These are phyloP conservation scores for Pyrus bretschneideri DNA, from an alignment of 306 rosid genomes.

Conservation along the genomic window DNA sequence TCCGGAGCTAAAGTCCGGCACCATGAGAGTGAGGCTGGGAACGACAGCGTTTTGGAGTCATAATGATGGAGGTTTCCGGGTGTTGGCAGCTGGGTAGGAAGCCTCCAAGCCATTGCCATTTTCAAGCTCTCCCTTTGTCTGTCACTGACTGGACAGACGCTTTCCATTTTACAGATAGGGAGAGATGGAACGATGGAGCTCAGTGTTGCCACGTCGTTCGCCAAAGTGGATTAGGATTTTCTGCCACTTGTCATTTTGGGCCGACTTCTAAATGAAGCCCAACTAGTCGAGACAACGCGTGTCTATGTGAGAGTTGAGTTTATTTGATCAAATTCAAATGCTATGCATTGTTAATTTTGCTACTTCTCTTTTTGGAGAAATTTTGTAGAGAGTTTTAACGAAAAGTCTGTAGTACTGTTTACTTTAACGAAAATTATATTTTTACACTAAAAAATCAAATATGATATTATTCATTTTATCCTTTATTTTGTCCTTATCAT, in stretches of 20 bases:
- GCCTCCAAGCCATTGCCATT: conserved; percentile 51
- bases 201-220: conserved; percentile 43
- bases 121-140: neutral
- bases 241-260: conserved; percentile 24
- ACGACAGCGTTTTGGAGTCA: neutral
- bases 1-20: conserved; percentile 35
- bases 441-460: too few species aligned
- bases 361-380: too few species aligned
- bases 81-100: conserved; percentile 38
- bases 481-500: too few species aligned
- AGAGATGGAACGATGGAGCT: conserved; percentile 14
- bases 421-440: too few species aligned
- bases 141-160: neutral
- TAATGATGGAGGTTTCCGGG: conserved; percentile 20
- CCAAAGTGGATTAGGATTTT: conserved; percentile 22
- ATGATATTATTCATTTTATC: too few species aligned
- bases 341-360: too few species aligned
- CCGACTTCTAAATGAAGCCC: neutral
- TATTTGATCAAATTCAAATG: too few species aligned
- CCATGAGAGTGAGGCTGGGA: conserved; percentile 31
- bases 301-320: too few species aligned
- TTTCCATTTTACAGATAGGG: neutral
- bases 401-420: too few species aligned
- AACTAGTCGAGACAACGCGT: neutral
- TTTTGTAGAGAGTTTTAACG: too few species aligned